Evolutionary conservation across 2,329 filamentous ascomycete species (phyloP).

Genomic region (Diaporthe aspalathi): DNA sequence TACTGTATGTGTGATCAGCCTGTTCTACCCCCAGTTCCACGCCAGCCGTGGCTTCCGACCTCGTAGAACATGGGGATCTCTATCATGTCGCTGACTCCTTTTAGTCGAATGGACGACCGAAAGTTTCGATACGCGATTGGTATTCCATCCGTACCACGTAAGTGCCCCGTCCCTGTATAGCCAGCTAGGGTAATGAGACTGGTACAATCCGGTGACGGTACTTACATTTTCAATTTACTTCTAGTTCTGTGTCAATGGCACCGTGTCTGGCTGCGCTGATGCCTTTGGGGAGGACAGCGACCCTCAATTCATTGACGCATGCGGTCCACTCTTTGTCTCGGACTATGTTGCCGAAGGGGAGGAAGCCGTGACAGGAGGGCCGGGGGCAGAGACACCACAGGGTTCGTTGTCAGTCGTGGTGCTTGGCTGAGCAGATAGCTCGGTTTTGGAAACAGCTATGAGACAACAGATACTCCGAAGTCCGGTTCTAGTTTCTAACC

Average conservation of each 20-base stretch:
- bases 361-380: slow-evolving; percentile 5
- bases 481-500: too few relatives aligned
- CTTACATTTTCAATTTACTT: background rate
- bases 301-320: background rate
- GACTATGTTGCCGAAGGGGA: slow-evolving; percentile 2
- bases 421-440: background rate
- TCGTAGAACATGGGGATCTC: too few relatives aligned
- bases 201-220: background rate
- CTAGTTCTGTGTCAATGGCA: slow-evolving; percentile 14
- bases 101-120: background rate
- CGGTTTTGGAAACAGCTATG: too few relatives aligned
- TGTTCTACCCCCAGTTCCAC: background rate
- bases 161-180: background rate
- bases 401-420: background rate
- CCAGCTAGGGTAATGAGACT: background rate
- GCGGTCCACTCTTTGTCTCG: background rate
- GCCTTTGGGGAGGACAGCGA: background rate
- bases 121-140: background rate
- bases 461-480: too few relatives aligned
- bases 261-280: background rate
- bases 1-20: background rate
- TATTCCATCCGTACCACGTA: slow-evolving; percentile 11
- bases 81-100: background rate
- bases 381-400: background rate
- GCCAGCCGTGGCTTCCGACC: too few relatives aligned